Conservation (phyloP, 805 yeast genomes). For the Candida xiaguanensis region DNA sequence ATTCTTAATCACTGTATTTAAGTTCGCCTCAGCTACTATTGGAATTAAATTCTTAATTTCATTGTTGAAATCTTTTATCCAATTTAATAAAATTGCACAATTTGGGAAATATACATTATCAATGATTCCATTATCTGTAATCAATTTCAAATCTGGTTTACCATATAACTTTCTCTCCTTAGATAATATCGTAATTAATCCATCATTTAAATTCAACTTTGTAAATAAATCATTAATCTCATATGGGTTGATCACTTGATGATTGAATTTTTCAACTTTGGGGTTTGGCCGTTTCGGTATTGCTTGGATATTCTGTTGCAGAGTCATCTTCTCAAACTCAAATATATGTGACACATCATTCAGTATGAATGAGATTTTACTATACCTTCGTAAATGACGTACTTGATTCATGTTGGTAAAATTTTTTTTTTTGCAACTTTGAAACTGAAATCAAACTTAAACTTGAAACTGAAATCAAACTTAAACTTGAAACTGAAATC, state of each 20-base stretch:
- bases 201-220: slow-evolving; percentile 25
- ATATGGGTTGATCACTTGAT: slow-evolving; percentile 31
- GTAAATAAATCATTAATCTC: slow-evolving; percentile 31
- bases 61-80: slow-evolving; percentile 27
- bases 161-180: slow-evolving; percentile 27
- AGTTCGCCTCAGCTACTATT: not conserved
- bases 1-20: not conserved
- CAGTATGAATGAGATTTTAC: slow-evolving; percentile 22
- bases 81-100: slow-evolving; percentile 23
- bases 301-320: slow-evolving; percentile 28
- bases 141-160: slow-evolving; percentile 10
- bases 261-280: slow-evolving; percentile 15
- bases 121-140: not conserved
- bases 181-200: slow-evolving; percentile 26
- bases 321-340: slow-evolving; percentile 24
- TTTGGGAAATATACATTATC: slow-evolving; percentile 20
- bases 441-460: slow-evolving; percentile 24
- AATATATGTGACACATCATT: slow-evolving; percentile 24
- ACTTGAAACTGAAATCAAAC: no score
- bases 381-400: not conserved
- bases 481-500: no score
- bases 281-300: slow-evolving; percentile 28
- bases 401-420: not conserved
- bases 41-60: slow-evolving; percentile 14
- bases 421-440: slow-evolving; percentile 13